These are phyloP conservation scores for Lentinula raphanica DNA, from an alignment of 768 basidiomycete genomes.

Conservation along the genomic window DNA sequence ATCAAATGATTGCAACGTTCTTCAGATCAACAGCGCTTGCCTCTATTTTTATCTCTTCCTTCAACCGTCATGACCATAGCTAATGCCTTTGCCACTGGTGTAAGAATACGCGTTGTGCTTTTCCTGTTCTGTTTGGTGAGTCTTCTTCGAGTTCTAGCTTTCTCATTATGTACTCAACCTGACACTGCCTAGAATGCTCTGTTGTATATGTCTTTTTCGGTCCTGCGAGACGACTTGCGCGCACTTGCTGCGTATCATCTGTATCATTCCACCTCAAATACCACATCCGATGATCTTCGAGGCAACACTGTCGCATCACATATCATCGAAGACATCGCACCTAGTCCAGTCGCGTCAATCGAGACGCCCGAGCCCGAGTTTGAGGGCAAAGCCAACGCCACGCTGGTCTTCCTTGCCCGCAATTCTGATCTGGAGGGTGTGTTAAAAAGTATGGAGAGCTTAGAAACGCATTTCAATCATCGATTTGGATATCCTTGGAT, in stretches of 20 bases:
- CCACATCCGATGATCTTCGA: neutral
- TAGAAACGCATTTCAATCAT: conserved; percentile 57
- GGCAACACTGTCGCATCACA: neutral
- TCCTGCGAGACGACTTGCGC: neutral
- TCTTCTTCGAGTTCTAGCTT: neutral
- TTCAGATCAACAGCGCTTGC: neutral
- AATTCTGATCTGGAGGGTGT: conserved; percentile 43
- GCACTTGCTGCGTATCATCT: neutral
- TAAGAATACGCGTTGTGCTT: neutral
- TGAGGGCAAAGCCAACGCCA: conserved; percentile 45
- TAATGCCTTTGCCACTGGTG: neutral
- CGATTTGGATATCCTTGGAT: conserved; percentile 58
- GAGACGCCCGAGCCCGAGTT: neutral
- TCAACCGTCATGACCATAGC: neutral
- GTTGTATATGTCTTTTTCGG: neutral
- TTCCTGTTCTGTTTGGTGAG: neutral
- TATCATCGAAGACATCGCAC: neutral
- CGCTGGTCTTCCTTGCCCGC: conserved; percentile 50
- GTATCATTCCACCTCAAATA: neutral
- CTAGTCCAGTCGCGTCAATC: neutral
- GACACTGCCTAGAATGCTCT: neutral
- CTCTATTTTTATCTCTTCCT: neutral
- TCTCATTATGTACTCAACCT: neutral
- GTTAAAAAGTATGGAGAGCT: conserved; percentile 42
- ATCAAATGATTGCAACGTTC: neutral